phyloP scores from a whole-genome alignment of 169 alveolate species.

The Plasmodium fragile region DNA sequence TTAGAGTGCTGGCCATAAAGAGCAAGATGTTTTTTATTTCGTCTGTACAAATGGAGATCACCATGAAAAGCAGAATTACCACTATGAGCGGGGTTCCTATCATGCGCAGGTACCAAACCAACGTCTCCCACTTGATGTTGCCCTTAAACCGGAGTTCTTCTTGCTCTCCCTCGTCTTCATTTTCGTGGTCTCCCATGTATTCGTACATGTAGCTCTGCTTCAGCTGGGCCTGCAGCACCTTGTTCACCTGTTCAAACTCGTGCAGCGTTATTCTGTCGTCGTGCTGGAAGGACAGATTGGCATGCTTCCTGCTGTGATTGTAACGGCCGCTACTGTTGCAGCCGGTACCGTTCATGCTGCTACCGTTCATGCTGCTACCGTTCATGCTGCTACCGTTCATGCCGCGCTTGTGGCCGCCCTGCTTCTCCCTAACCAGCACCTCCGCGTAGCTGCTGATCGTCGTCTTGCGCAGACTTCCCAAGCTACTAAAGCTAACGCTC shows the following conservation, averaged over 20 bases:
- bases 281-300: not conserved
- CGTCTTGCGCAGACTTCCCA: not conserved
- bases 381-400: too few species aligned
- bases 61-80: slow-evolving; percentile 30
- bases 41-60: slow-evolving; percentile 35
- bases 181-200: not conserved
- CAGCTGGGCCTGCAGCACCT: not conserved
- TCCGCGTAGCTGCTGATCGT: slow-evolving; percentile 13
- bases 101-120: slow-evolving; percentile 40
- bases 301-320: too few species aligned
- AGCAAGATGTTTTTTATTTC: slow-evolving; percentile 56
- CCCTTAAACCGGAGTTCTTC: slow-evolving; percentile 15
- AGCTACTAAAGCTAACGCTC: not conserved
- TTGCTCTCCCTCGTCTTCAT: slow-evolving; percentile 2
- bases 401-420: too few species aligned
- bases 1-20: slow-evolving; percentile 24
- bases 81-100: slow-evolving; percentile 22
- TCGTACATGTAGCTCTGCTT: slow-evolving; percentile 12
- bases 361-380: too few species aligned
- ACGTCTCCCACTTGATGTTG: slow-evolving; percentile 52
- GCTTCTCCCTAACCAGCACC: not conserved
- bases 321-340: too few species aligned
- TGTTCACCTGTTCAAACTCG: slow-evolving; percentile 38
- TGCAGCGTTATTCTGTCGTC: not conserved
- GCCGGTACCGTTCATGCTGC: too few species aligned